These are phyloP conservation scores for Zygosaccharomyces siamensis DNA, from an alignment of 805 yeast genomes.

Conservation along the genomic window DNA sequence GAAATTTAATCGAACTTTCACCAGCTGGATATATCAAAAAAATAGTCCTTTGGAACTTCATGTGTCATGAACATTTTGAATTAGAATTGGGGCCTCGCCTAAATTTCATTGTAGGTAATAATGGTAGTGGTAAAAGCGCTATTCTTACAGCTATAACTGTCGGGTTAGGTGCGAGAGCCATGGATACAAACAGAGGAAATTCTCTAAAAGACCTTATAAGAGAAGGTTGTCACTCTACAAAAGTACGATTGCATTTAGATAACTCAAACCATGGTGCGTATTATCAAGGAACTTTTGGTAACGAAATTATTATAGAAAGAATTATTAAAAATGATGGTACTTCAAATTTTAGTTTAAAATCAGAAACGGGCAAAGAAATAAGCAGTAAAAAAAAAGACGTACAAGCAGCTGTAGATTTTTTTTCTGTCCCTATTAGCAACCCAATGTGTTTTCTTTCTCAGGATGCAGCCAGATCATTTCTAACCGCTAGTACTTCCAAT, in stretches of 20 bases:
- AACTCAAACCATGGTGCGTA: conserved; percentile 66
- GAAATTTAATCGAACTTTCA: conserved; percentile 9
- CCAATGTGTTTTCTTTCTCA: conserved; percentile 92
- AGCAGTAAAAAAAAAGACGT: conserved; percentile 61
- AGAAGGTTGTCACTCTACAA: conserved; percentile 68
- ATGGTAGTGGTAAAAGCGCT: conserved; percentile 91
- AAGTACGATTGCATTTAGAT: conserved; percentile 57
- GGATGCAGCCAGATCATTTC: conserved; percentile 86
- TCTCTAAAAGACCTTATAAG: conserved; percentile 65
- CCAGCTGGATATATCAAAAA: conserved; percentile 62
- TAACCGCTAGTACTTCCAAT: conserved; percentile 68
- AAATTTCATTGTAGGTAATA: conserved; percentile 83
- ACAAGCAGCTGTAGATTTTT: conserved; percentile 62
- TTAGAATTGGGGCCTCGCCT: conserved; percentile 71
- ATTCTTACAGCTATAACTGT: conserved; percentile 81
- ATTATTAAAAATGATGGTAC: conserved; percentile 50
- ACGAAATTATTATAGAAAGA: conserved; percentile 64
- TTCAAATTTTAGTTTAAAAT: conserved; percentile 50
- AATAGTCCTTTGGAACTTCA: conserved; percentile 66
- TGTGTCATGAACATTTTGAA: conserved; percentile 84
- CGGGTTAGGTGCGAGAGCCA: conserved; percentile 84
- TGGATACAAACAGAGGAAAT: conserved; percentile 79
- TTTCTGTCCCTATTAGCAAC: conserved; percentile 76
- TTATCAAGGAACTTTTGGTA: conserved; percentile 62
- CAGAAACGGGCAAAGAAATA: conserved; percentile 47